These are phyloP conservation scores for Triticum urartu DNA, from an alignment of 176 grass and related monocot genomes.

Conservation along the genomic window DNA sequence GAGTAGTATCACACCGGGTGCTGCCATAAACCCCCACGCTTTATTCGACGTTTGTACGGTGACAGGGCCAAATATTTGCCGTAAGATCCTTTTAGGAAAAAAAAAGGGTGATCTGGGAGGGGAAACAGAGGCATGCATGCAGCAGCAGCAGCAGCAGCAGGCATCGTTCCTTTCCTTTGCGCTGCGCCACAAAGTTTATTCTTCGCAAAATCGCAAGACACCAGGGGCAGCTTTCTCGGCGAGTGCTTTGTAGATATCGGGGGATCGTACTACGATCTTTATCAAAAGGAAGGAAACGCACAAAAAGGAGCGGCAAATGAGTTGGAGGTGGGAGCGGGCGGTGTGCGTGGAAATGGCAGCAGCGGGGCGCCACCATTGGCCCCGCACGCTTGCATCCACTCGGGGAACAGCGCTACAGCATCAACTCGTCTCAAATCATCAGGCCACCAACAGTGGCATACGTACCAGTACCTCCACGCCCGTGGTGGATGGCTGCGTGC, in stretches of 20 bases:
- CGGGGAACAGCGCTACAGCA: conserved; percentile 42
- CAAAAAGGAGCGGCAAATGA: conserved; percentile 16
- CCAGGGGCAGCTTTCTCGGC: background rate
- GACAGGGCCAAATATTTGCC: conserved; percentile 24
- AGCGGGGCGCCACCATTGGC: conserved; percentile 33
- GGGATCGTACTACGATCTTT: conserved; percentile 26
- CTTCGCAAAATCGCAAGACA: conserved; percentile 30
- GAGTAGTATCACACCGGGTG: background rate
- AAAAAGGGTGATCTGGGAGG: conserved; percentile 2
- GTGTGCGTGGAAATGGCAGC: conserved; percentile 12
- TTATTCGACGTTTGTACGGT: conserved; percentile 7
- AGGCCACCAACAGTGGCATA: conserved; percentile 14
- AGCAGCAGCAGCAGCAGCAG: background rate
- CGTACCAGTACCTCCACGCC: no score
- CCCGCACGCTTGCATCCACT: conserved; percentile 41
- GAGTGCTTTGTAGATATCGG: conserved; percentile 36
- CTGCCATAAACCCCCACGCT: background rate
- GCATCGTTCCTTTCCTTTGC: conserved; percentile 14
- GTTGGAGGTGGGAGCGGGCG: conserved; percentile 13
- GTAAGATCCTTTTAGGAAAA: conserved; percentile 11
- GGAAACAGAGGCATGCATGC: background rate
- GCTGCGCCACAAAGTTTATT: background rate
- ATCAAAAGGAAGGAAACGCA: conserved; percentile 34
- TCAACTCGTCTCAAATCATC: background rate
- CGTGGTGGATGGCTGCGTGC: background rate